Percentiles rank a stretch among this genome's conserved stretches.
Conservation (phyloP, 768 basidiomycete species). For the Gyrodon lividus region DNA sequence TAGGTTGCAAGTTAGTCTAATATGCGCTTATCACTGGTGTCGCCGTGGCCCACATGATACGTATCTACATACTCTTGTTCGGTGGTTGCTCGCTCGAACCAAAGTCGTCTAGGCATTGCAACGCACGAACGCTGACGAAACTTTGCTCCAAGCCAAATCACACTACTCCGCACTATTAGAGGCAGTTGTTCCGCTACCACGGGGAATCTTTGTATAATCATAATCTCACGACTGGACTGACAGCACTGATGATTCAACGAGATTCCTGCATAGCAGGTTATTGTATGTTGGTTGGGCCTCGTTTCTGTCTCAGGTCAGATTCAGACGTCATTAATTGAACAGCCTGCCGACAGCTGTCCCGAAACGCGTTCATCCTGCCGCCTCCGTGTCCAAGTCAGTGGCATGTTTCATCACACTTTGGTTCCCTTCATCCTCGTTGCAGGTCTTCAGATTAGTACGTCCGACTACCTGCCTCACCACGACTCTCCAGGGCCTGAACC, state of each 20-base stretch:
- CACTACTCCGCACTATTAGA: too few species aligned
- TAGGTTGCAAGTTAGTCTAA: too few species aligned
- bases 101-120: not conserved
- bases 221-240: too few species aligned
- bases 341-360: not conserved
- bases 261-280: not conserved
- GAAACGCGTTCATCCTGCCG: not conserved
- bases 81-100: not conserved
- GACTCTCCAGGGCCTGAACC: not conserved
- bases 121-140: not conserved
- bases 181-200: not conserved
- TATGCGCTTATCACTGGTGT: not conserved
- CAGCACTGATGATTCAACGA: too few species aligned
- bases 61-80: not conserved
- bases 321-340: not conserved
- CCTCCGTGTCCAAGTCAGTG: not conserved
- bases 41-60: not conserved
- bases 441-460: not conserved
- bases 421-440: not conserved
- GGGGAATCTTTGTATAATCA: too few species aligned
- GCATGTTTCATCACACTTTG: not conserved
- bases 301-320: not conserved
- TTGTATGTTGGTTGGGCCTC: not conserved
- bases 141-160: too few species aligned
- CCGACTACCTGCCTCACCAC: not conserved